A percentile compares a stretch with the other conserved stretches of the same genome.
These are phyloP conservation scores for Talaromyces sp. DNA, from an alignment of 2,329 filamentous ascomycete species.

Conservation along the genomic window DNA sequence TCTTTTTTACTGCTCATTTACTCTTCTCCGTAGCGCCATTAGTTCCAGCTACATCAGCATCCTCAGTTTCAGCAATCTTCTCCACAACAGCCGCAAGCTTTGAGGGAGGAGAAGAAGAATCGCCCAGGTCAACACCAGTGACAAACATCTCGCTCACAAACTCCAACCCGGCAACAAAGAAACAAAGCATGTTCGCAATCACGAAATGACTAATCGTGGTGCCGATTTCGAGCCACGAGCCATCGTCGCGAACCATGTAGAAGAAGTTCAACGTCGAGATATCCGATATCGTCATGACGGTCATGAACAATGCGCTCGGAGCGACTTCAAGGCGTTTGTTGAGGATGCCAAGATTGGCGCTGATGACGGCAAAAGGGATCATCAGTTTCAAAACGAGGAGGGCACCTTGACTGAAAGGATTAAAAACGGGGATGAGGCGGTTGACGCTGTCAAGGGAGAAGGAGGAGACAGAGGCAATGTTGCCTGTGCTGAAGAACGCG, in stretches of 20 bases:
- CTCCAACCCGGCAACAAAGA: constrained; percentile 87
- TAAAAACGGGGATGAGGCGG: constrained; percentile 85
- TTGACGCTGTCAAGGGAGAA: constrained; percentile 90
- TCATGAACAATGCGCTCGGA: constrained; percentile 87
- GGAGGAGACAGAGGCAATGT: constrained; percentile 87
- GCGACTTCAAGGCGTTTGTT: constrained; percentile 81
- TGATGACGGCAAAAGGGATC: constrained; percentile 88
- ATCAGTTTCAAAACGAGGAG: constrained; percentile 85
- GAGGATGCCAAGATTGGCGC: constrained; percentile 87
- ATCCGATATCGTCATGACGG: constrained; percentile 88
- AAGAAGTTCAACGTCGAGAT: constrained; percentile 94
- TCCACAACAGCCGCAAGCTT: not conserved
- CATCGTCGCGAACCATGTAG: constrained; percentile 94
- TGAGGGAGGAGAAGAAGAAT: not conserved
- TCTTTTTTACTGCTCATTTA: not conserved
- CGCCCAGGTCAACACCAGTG: constrained; percentile 64
- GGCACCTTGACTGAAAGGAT: constrained; percentile 86
- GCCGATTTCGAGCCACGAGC: constrained; percentile 95
- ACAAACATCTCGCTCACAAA: constrained; percentile 80
- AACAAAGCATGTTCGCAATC: constrained; percentile 83
- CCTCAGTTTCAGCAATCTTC: constrained; percentile 2
- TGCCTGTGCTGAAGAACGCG: constrained; percentile 95
- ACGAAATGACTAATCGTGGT: constrained; percentile 94
- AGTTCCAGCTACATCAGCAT: not conserved
- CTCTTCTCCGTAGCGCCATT: not conserved